These are phyloP conservation scores for Solanum ossicruentum DNA, from an alignment of 257 asterid species.

Conservation along the genomic window DNA sequence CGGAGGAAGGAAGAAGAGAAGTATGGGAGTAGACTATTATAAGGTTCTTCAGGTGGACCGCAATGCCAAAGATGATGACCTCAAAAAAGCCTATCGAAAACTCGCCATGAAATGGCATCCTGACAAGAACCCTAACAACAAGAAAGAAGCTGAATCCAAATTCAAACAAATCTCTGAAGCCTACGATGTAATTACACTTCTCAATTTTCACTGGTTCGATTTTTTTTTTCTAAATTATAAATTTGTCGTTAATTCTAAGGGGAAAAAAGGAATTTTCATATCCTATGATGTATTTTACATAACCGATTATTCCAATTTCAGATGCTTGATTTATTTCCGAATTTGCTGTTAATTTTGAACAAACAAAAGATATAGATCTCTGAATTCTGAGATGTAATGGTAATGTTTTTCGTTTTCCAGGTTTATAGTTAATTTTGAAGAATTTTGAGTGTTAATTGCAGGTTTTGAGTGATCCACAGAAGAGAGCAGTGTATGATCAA, in stretches of 20 bases:
- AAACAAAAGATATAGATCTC: neutral
- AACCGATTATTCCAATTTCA: neutral
- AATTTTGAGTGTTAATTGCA: neutral
- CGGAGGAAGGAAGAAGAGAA: neutral
- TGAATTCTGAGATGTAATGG: neutral
- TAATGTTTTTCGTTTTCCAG: neutral
- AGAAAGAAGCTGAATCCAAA: slow-evolving; percentile 54
- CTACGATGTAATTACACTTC: slow-evolving; percentile 34
- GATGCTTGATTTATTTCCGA: neutral
- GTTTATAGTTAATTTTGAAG: neutral
- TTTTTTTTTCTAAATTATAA: neutral
- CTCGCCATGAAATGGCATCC: slow-evolving; percentile 78
- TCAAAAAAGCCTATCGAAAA: slow-evolving; percentile 57
- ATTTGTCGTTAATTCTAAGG: neutral
- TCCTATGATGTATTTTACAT: neutral
- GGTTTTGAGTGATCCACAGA: slow-evolving; percentile 64
- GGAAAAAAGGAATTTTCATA: neutral
- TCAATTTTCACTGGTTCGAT: neutral
- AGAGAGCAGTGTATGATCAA: slow-evolving; percentile 54
- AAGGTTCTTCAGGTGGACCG: slow-evolving; percentile 51
- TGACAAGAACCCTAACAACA: slow-evolving; percentile 58
- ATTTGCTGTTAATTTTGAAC: neutral
- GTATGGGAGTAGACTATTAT: slow-evolving; percentile 60
- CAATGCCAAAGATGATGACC: slow-evolving; percentile 48
- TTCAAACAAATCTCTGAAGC: slow-evolving; percentile 71